These are phyloP conservation scores for Plasmodium falciparum DNA, from an alignment of 169 alveolate genomes.

Conservation along the genomic window DNA sequence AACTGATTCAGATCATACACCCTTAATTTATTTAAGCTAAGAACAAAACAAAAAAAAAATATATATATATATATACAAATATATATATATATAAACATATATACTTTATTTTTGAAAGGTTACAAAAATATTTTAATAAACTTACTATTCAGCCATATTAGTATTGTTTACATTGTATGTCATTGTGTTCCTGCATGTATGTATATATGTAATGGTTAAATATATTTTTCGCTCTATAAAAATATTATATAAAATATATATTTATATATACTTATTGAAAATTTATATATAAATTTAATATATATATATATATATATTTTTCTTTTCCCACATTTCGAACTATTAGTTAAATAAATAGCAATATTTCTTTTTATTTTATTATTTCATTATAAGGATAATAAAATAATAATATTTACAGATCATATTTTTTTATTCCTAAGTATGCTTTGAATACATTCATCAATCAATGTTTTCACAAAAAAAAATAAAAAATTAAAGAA, in stretches of 20 bases:
- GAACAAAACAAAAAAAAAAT: background rate
- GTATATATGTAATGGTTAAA: background rate
- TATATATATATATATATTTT: too few species aligned
- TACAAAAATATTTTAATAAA: background rate
- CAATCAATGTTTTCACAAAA: slow-evolving; percentile 27
- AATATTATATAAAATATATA: too few species aligned
- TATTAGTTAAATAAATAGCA: background rate
- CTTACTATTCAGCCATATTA: slow-evolving; percentile 67
- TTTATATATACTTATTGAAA: too few species aligned
- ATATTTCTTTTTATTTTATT: background rate
- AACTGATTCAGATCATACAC: slow-evolving; percentile 69
- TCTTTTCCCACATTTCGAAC: background rate
- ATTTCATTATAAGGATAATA: background rate
- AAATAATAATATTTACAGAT: too few species aligned
- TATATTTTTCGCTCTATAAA: too few species aligned
- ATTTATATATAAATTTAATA: too few species aligned
- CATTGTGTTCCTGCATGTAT: slow-evolving; percentile 32
- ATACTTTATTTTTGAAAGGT: background rate
- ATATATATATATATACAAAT: background rate
- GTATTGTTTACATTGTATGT: slow-evolving; percentile 68
- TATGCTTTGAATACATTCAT: background rate
- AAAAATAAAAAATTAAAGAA: slow-evolving; percentile 28
- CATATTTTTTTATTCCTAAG: background rate
- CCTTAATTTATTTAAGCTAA: slow-evolving; percentile 75
- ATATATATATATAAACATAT: background rate